Evolutionary conservation across 805 yeast genomes (phyloP).

Genomic region (Isabelozyma gotoi): DNA sequence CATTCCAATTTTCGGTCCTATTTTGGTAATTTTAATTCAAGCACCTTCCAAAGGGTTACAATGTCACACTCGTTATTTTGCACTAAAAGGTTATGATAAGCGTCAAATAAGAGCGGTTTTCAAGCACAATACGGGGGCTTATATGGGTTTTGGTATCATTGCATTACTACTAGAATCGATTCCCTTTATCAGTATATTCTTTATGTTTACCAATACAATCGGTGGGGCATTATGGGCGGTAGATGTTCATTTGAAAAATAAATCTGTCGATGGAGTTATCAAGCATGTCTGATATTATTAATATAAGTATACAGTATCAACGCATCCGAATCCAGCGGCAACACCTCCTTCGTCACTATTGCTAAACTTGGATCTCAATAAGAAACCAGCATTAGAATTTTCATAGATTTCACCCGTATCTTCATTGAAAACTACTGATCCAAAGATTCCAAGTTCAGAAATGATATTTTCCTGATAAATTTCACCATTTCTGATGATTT

Average conservation of each 20-base stretch:
- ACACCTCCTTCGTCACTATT: conserved; percentile 96
- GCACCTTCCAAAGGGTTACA: conserved; percentile 56
- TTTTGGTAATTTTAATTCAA: conserved; percentile 46
- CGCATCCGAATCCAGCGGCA: conserved; percentile 98
- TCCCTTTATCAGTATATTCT: conserved; percentile 53
- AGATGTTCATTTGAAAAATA: conserved; percentile 16
- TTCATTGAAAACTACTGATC: conserved; percentile 75
- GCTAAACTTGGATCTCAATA: conserved; percentile 84
- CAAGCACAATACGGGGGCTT: conserved; percentile 36
- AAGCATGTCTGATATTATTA: not conserved
- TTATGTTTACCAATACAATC: conserved; percentile 55
- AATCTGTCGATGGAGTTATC: not conserved
- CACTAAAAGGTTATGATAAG: conserved; percentile 49
- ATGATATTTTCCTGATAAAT: conserved; percentile 71
- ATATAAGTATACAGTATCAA: conserved; percentile 74
- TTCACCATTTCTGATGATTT: conserved; percentile 66
- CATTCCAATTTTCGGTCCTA: conserved; percentile 63
- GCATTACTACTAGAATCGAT: conserved; percentile 52
- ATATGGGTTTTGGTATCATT: conserved; percentile 52
- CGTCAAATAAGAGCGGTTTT: conserved; percentile 41
- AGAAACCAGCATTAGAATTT: conserved; percentile 79
- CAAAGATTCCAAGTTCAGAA: conserved; percentile 91
- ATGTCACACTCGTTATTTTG: conserved; percentile 57
- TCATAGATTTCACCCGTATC: conserved; percentile 50
- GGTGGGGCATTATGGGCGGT: conserved; percentile 70